Conservation (phyloP, 352 stramenopile species). For the Phytophthora pistaciae region DNA sequence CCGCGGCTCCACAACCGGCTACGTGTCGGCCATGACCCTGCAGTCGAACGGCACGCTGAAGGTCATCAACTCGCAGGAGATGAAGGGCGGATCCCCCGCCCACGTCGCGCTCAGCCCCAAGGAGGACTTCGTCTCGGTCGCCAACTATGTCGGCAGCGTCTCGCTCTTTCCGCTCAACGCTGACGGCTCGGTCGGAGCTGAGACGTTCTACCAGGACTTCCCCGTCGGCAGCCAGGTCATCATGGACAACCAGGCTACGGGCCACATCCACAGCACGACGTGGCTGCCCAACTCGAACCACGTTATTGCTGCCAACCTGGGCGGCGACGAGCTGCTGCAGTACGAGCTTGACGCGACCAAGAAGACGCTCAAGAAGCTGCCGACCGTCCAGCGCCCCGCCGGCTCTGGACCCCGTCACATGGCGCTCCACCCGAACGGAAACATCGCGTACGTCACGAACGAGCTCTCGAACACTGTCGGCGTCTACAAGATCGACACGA, state of each 20-base stretch:
- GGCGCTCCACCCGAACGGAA: constrained; percentile 50
- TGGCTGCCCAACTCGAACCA: constrained; percentile 54
- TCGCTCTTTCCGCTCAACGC: constrained; percentile 58
- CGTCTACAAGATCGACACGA: constrained; percentile 53
- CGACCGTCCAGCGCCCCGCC: constrained; percentile 25
- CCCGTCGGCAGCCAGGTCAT: constrained; percentile 48
- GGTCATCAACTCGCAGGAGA: constrained; percentile 57
- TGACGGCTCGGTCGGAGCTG: constrained; percentile 47
- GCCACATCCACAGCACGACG: constrained; percentile 69
- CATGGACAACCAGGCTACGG: constrained; percentile 44
- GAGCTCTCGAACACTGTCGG: constrained; percentile 69
- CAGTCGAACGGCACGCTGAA: constrained; percentile 43
- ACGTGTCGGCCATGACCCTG: constrained; percentile 52
- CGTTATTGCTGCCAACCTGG: constrained; percentile 63
- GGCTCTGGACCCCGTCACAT: constrained; percentile 74
- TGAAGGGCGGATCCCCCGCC: constrained; percentile 45
- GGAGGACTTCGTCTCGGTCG: constrained; percentile 59
- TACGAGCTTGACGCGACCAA: constrained; percentile 49
- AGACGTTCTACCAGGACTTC: constrained; percentile 54
- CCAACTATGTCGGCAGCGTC: constrained; percentile 71
- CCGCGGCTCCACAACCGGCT: constrained; percentile 52
- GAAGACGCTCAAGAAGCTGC: constrained; percentile 43
- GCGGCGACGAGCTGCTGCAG: constrained; percentile 66
- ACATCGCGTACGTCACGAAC: constrained; percentile 60
- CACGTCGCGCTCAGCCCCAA: constrained; percentile 59